Percentiles rank a stretch among this genome's conserved stretches.
Conservation (phyloP, 1,139 yeast species). For the Saccharomyces hybrid region DNA sequence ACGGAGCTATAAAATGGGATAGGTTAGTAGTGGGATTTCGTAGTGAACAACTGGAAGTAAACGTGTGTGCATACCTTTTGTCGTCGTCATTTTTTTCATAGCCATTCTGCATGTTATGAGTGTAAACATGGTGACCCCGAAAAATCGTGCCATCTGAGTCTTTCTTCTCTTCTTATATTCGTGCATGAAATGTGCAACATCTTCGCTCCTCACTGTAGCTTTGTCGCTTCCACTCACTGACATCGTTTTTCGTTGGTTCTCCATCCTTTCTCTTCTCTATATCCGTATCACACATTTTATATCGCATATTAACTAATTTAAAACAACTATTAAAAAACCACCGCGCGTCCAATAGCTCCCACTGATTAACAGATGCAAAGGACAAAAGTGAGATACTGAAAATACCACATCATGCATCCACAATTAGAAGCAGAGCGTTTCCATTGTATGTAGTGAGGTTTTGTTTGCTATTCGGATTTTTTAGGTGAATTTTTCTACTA, state of each 20-base stretch:
- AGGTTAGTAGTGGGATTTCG: neutral
- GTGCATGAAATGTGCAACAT: conserved; percentile 3
- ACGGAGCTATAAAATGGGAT: neutral
- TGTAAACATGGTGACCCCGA: conserved; percentile 66
- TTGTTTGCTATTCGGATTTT: neutral
- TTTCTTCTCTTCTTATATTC: conserved; percentile 48
- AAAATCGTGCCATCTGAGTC: conserved; percentile 63
- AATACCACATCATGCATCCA: conserved; percentile 34
- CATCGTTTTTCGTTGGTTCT: neutral
- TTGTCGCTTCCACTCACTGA: neutral
- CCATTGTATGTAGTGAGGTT: conserved; percentile 28
- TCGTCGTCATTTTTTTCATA: conserved; percentile 60
- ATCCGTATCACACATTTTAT: neutral
- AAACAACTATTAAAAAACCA: neutral
- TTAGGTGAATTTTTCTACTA: conserved; percentile 4
- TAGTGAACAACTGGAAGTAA: neutral
- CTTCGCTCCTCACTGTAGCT: neutral
- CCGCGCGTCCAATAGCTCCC: neutral
- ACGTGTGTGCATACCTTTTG: conserved; percentile 46
- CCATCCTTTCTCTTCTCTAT: neutral
- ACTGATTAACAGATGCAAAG: neutral
- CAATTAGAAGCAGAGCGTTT: conserved; percentile 38
- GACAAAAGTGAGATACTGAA: neutral
- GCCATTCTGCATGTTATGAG: conserved; percentile 68
- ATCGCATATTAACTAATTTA: neutral